Base-by-base conservation (phyloP, 139 green algal species). In the Auxenochlorella pyrenoidosa region DNA sequence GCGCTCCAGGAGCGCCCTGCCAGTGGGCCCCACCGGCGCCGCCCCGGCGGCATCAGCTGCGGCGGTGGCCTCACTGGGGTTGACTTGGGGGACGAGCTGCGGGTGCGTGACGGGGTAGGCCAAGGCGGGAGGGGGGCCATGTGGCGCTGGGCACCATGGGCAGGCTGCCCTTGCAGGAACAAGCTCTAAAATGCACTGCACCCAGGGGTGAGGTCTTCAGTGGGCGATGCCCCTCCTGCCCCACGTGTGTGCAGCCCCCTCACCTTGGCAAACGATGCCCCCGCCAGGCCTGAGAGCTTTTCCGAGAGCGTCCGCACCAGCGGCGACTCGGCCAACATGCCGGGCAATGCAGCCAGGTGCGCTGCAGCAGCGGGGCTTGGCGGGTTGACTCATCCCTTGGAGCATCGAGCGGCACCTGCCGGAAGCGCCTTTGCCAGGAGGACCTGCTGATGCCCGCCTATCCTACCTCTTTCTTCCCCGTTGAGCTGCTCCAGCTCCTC, bases 1-100 rank as follows among this genome's bases (percentile, higher is more conserved):
- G 21, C 59, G 30, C 58, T 90, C 71, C n/a, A 95, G 86, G n/a
- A 92, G 86, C 75, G 87, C 47, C 58, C 89, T 34, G 58, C 86
- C 38, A 10, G 68, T 36, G 43, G 28, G 82, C 68, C 58, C 79
- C 5, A 36, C 21, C 32, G 22, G 58, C 21, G 34, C 44, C 3
- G 28, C 34, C 36, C 3, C 77, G 2, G 41, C 43, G 24, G 40
- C 43, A 2, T 54, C 40, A 24, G 75, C 75, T 10, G 76, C 47
- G 40, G 51, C 75, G n/a, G 72, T 24, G 1, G 40, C 41, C 6
- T 40, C 43, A 6, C 34, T 54, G 58, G 28, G 44, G 47, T 84
- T 84, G 10, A 82, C 76, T 12, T 30, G 76, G 0, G 76, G 76
- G 30, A 82, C 30, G 44, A 66, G 76, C 76, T 82, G 76, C 44